Conservation (phyloP, 805 yeast genomes). For the Clavispora fructus region DNA sequence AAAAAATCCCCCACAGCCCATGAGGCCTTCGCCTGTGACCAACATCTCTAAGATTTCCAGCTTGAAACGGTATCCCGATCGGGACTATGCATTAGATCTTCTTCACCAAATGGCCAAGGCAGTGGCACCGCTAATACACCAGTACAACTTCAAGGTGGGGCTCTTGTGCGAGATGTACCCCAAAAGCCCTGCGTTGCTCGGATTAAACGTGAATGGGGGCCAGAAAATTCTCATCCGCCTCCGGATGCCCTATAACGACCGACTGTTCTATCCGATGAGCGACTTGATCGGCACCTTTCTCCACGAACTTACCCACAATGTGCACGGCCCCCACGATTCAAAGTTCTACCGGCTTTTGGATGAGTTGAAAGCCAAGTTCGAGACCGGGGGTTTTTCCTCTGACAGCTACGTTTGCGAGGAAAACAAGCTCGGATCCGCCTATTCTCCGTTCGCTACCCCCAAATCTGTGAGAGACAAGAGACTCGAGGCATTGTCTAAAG, state of each 20-base stretch:
- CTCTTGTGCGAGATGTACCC: constrained; percentile 80
- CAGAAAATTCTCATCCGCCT: constrained; percentile 65
- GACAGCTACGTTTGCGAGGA: constrained; percentile 50
- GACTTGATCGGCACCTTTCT: constrained; percentile 76
- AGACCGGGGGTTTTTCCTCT: constrained; percentile 37
- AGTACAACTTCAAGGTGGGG: constrained; percentile 59
- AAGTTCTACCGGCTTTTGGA: constrained; percentile 64
- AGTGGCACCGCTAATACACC: constrained; percentile 77
- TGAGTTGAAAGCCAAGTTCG: constrained; percentile 49
- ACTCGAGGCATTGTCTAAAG: constrained; percentile 34
- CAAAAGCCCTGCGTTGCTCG: constrained; percentile 56
- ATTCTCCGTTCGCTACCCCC: constrained; percentile 9
- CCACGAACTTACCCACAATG: constrained; percentile 84
- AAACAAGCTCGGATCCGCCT: constrained; percentile 37
- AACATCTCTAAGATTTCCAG: constrained; percentile 34
- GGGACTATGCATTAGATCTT: constrained; percentile 40
- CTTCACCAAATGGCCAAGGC: constrained; percentile 63
- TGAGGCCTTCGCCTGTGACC: constrained; percentile 32
- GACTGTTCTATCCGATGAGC: constrained; percentile 55
- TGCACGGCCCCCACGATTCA: constrained; percentile 74
- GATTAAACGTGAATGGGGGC: constrained; percentile 80
- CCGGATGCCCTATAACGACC: constrained; percentile 50
- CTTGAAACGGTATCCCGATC: constrained; percentile 30
- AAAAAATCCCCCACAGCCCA: constrained; percentile 3
- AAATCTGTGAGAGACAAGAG: constrained; percentile 30